Evolutionary conservation across 2,329 filamentous ascomycete species (phyloP).

Genomic region (Neoarthrinium moseri): DNA sequence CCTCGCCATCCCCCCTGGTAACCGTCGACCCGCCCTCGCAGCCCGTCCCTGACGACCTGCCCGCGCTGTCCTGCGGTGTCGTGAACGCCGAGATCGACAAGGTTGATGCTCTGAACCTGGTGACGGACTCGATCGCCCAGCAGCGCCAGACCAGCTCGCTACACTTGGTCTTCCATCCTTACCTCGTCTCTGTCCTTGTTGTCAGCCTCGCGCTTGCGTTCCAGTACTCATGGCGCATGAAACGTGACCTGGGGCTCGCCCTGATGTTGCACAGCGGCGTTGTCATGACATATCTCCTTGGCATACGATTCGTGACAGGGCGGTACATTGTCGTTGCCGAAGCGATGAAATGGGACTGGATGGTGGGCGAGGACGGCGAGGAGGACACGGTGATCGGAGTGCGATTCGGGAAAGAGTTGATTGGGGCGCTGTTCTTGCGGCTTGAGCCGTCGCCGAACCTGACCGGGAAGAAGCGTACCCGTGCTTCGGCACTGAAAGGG

Average conservation of each 20-base stretch:
- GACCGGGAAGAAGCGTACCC: slow-evolving; percentile 20
- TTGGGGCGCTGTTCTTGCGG: slow-evolving; percentile 69
- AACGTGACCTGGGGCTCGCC: slow-evolving; percentile 52
- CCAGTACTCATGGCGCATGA: slow-evolving; percentile 43
- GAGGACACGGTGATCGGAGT: slow-evolving; percentile 64
- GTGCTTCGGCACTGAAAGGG: slow-evolving; percentile 43
- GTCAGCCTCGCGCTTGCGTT: slow-evolving; percentile 42
- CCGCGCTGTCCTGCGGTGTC: slow-evolving; percentile 62
- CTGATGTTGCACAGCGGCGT: slow-evolving; percentile 59
- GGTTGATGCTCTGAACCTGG: slow-evolving; percentile 65
- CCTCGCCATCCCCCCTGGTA: slow-evolving; percentile 34
- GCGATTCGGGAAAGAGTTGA: slow-evolving; percentile 65
- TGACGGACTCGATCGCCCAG: slow-evolving; percentile 80
- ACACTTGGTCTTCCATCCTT: slow-evolving; percentile 63
- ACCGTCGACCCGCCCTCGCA: slow-evolving; percentile 37
- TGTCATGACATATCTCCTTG: slow-evolving; percentile 62
- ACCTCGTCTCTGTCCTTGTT: slow-evolving; percentile 48
- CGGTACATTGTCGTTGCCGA: slow-evolving; percentile 66
- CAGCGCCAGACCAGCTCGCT: slow-evolving; percentile 69
- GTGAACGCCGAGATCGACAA: slow-evolving; percentile 58
- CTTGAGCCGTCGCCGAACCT: slow-evolving; percentile 46
- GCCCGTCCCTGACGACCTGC: slow-evolving; percentile 50
- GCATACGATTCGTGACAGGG: slow-evolving; percentile 57
- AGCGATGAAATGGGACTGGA: slow-evolving; percentile 60
- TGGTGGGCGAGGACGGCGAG: slow-evolving; percentile 40